phyloP scores from a whole-genome alignment of 345 rosid species.

The Moricandia moricandioides region DNA sequence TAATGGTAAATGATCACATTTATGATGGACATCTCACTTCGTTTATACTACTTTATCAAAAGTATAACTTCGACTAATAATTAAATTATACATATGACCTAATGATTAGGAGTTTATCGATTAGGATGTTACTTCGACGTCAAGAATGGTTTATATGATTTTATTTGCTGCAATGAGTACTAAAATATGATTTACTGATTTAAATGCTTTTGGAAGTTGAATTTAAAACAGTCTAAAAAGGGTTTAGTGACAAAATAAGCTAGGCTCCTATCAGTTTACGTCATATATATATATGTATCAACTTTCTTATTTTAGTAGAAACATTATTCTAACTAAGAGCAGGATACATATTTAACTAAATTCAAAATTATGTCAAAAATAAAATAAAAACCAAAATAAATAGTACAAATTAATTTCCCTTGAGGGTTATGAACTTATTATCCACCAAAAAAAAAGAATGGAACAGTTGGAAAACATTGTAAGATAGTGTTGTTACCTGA shows the following conservation, averaged over 20 bases:
- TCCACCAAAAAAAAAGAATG: background rate
- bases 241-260: slow-evolving; percentile 5
- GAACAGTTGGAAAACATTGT: background rate
- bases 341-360: background rate
- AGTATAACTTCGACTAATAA: slow-evolving; percentile 17
- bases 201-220: background rate
- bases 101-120: slow-evolving; percentile 27
- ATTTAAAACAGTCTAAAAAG: background rate
- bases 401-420: background rate
- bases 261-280: background rate
- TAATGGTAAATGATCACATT: background rate
- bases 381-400: background rate
- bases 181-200: background rate
- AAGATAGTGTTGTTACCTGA: slow-evolving; percentile 44
- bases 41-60: slow-evolving; percentile 16
- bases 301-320: background rate
- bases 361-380: background rate
- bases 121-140: slow-evolving; percentile 34
- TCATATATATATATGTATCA: background rate
- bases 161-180: background rate
- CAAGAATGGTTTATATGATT: slow-evolving; percentile 22
- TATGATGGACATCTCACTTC: slow-evolving; percentile 23
- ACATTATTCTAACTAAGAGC: background rate
- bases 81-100: background rate
- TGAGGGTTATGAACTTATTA: background rate